Percentiles rank a stretch among this genome's conserved stretches.
phyloP scores from a whole-genome alignment of 371 early-diverging fungal species.

The Lichtheimia ramosa region DNA sequence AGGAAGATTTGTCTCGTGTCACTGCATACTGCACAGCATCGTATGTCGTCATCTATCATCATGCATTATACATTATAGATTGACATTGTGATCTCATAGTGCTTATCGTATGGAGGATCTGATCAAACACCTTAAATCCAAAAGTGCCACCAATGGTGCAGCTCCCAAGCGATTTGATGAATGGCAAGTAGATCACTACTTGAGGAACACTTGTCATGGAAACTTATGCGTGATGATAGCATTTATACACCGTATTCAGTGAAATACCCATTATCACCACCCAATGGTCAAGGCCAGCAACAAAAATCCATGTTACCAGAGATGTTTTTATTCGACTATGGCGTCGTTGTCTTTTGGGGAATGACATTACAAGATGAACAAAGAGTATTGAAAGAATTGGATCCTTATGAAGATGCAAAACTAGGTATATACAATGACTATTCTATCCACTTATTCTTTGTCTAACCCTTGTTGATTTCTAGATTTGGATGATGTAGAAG shows the following conservation, averaged over 20 bases:
- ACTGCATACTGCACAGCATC: constrained; percentile 91
- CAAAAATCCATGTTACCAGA: constrained; percentile 47
- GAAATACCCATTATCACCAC: constrained; percentile 41
- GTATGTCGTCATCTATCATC: constrained; percentile 26
- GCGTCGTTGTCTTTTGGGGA: constrained; percentile 96
- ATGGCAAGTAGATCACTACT: constrained; percentile 22
- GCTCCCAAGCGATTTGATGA: constrained; percentile 51
- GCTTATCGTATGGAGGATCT: constrained; percentile 65
- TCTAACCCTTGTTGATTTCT: constrained; percentile 11
- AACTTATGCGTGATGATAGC: constrained; percentile 8
- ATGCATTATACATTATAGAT: neutral
- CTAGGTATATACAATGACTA: constrained; percentile 39
- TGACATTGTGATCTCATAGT: constrained; percentile 13
- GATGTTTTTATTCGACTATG: constrained; percentile 90
- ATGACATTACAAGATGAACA: constrained; percentile 84
- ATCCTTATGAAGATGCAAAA: constrained; percentile 70
- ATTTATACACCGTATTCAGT: constrained; percentile 49
- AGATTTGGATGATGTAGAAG: constrained; percentile 75
- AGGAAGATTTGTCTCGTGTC: constrained; percentile 60
- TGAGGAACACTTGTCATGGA: no score
- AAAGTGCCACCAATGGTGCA: constrained; percentile 36
- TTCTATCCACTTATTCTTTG: constrained; percentile 1
- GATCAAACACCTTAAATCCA: constrained; percentile 54
- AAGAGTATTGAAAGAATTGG: constrained; percentile 66
- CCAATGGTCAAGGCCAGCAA: constrained; percentile 7